These are phyloP conservation scores for Rhizophora mangle DNA, from an alignment of 345 rosid species.

Conservation along the genomic window DNA sequence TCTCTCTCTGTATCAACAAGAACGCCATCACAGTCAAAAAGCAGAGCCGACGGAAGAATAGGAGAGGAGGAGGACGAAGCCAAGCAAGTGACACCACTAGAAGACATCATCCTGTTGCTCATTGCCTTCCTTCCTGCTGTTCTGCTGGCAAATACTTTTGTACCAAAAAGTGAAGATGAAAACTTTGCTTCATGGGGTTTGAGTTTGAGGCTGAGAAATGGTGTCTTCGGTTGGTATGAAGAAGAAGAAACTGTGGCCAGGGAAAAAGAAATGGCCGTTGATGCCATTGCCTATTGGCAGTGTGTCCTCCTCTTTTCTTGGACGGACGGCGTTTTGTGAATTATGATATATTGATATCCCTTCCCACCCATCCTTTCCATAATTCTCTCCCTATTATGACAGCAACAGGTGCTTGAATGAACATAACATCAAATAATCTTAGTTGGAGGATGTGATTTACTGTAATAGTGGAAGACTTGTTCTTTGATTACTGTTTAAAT, in stretches of 20 bases:
- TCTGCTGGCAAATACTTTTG: slow-evolving; percentile 10
- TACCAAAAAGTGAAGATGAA: slow-evolving; percentile 22
- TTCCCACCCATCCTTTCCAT: no score
- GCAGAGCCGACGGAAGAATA: slow-evolving; percentile 71
- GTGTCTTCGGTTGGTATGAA: slow-evolving; percentile 18
- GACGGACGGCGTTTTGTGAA: slow-evolving; percentile 4
- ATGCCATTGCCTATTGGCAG: slow-evolving; percentile 26
- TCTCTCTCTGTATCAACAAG: slow-evolving; percentile 96
- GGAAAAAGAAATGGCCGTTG: slow-evolving; percentile 36
- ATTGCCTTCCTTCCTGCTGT: slow-evolving; percentile 18
- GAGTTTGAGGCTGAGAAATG: slow-evolving; percentile 17
- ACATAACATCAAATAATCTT: no score
- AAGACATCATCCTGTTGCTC: slow-evolving; percentile 18
- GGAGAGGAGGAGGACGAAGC: slow-evolving; percentile 36
- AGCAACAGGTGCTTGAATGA: no score
- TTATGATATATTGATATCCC: no score
- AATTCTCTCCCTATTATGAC: no score
- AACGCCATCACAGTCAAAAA: slow-evolving; percentile 94
- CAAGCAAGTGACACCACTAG: slow-evolving; percentile 39
- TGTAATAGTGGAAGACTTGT: no score
- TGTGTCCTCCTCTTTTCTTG: background rate
- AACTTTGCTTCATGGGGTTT: slow-evolving; percentile 20
- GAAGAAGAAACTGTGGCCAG: slow-evolving; percentile 24
- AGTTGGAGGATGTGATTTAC: no score
- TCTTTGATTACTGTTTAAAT: no score